These are phyloP conservation scores for Zelopaecilomyces penicillatus DNA, from an alignment of 2,329 filamentous ascomycete species.

Conservation along the genomic window DNA sequence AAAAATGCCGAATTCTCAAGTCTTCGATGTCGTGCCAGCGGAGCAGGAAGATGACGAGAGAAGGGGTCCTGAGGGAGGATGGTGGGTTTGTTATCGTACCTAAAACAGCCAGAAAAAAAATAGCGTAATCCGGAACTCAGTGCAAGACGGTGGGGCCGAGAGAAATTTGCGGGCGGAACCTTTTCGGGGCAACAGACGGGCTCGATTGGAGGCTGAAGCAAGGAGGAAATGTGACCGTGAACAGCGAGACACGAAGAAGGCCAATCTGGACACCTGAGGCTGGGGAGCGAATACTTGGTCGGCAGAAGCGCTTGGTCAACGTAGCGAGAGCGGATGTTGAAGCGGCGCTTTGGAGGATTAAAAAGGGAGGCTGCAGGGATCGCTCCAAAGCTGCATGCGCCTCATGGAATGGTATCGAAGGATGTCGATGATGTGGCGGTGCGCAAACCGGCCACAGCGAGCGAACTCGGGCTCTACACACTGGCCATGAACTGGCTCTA, in stretches of 20 bases:
- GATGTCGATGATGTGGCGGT: constrained; percentile 34
- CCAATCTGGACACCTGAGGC: too few relatives aligned
- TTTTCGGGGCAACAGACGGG: background rate
- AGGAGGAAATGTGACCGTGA: too few relatives aligned
- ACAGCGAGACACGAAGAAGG: too few relatives aligned
- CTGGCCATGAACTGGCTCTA: too few relatives aligned
- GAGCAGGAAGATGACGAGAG: background rate
- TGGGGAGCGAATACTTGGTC: background rate
- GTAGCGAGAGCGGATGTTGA: constrained; percentile 5
- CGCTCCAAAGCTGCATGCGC: constrained; percentile 22
- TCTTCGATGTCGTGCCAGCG: too few relatives aligned
- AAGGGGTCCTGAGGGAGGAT: background rate
- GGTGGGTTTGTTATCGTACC: constrained; percentile 1
- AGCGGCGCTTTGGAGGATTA: constrained; percentile 14
- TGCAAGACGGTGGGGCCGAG: constrained; percentile 1
- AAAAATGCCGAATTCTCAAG: too few relatives aligned
- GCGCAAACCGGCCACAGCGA: constrained; percentile 8
- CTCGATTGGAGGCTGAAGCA: background rate
- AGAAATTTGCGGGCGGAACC: constrained; percentile 5
- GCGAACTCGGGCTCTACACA: too few relatives aligned
- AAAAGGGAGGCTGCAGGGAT: constrained; percentile 24
- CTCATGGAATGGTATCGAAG: constrained; percentile 37
- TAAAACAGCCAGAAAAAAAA: background rate
- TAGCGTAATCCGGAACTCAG: background rate
- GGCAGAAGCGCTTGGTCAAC: constrained; percentile 2